Evolutionary conservation across 2,329 filamentous ascomycete species (phyloP), one percentile per base, ranked within the genome.

Genomic region (Sarocladium kiliense): DNA sequence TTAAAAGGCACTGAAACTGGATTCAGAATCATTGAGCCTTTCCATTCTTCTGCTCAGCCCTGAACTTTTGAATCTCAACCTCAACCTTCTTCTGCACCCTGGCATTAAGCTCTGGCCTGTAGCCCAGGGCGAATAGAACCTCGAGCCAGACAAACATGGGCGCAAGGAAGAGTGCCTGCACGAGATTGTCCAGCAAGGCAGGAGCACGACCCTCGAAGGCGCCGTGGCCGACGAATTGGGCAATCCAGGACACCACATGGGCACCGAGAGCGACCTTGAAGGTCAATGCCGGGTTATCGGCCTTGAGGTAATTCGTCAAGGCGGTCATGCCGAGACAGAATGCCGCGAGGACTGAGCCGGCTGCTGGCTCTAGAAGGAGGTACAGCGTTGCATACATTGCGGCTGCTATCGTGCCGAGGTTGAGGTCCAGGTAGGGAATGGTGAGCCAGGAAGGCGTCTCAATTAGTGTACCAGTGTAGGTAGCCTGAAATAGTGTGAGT

Each of bases 81-180:
- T 85, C 73, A 3, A 97, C 89, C 36, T 81, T 84, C 68, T 86
- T 85, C 58, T 93, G 84, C 44, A 97, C 83, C 53, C 93, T 84
- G 58, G 81, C 80, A 74, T 93, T 91, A 62, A 99, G 77, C 70
- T 96, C 91, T 1, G 87, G 89, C 57, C 94, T 84, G 72, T 97
- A 99, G 50, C 94, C 94, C 53, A 95, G 82, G 65, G 80, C 85
- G 77, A 99, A 99, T 25, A 99, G 79, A 23, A 95, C 74, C 75
- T 97, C 92, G 64, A 99, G 87, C 89, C 94, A 99, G 57, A 97
- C 93, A 64, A 97, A 99, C 65, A 99, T 87, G 9, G 94, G 94
- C 0, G 94, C 94, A 23, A 97, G 79, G 66, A 97, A 93, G 60
- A 97, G 71, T 26, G 94, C 92, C 73, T 97, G 94, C 49, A 95